phyloP scores from a whole-genome alignment of 345 rosid genomes.

The Barbarea vulgaris region DNA sequence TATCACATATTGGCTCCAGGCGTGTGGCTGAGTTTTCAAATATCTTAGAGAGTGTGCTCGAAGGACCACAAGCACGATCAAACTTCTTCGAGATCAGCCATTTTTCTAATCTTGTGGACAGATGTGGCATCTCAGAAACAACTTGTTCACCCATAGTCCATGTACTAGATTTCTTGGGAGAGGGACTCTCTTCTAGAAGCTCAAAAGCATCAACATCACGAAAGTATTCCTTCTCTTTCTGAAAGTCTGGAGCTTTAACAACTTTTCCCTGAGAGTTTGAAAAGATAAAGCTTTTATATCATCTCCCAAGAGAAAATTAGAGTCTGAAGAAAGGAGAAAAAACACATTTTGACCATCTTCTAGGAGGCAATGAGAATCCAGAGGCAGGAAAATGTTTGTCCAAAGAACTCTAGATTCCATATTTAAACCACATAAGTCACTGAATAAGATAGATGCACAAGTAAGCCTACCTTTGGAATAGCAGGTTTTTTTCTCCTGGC shows the following conservation, averaged over 20 bases:
- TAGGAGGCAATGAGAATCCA: not conserved
- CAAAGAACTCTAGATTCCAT: not conserved
- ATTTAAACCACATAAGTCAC: conserved; percentile 8
- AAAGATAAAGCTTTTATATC: conserved; percentile 2
- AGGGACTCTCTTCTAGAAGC: conserved; percentile 95
- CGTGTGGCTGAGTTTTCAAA: conserved; percentile 52
- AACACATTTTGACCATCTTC: conserved; percentile 1
- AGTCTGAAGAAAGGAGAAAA: not conserved
- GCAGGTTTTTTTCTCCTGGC: conserved; percentile 67
- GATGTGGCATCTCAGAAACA: conserved; percentile 50
- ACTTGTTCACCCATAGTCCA: conserved; percentile 61
- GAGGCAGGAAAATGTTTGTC: not conserved
- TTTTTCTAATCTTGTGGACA: conserved; percentile 73
- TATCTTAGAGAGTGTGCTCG: conserved; percentile 79
- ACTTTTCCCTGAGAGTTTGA: conserved; percentile 53
- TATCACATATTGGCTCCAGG: conserved; percentile 39
- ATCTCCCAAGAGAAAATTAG: not conserved
- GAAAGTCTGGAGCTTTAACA: conserved; percentile 54
- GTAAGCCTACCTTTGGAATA: conserved; percentile 58
- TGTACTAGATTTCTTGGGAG: conserved; percentile 73
- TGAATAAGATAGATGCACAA: not conserved
- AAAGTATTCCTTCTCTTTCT: conserved; percentile 78
- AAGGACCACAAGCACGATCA: conserved; percentile 55
- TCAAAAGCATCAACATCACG: conserved; percentile 90
- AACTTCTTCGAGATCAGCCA: conserved; percentile 72